These are phyloP conservation scores for Asterionellopsis glacialis DNA, from an alignment of 108 stramenopile species.

Conservation along the genomic window DNA sequence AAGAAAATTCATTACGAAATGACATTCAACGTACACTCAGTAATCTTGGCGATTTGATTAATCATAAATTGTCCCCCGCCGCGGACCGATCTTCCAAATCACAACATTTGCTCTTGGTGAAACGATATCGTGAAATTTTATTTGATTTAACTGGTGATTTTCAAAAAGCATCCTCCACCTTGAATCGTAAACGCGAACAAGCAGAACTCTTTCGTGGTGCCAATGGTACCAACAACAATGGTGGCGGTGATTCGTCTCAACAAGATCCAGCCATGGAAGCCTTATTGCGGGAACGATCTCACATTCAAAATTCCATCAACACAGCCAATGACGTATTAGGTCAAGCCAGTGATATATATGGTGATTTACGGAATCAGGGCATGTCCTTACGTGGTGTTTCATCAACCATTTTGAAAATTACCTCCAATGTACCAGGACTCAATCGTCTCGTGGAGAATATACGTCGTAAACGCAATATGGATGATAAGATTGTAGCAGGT, in stretches of 20 bases:
- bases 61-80: conserved; percentile 54
- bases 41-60: conserved; percentile 61
- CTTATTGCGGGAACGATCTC: conserved; percentile 73
- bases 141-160: conserved; percentile 74
- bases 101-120: conserved; percentile 54
- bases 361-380: conserved; percentile 64
- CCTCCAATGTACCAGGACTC: conserved; percentile 73
- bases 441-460: conserved; percentile 76
- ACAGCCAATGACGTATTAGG: conserved; percentile 54
- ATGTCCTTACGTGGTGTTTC: conserved; percentile 47
- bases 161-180: conserved; percentile 50
- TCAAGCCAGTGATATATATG: conserved; percentile 64
- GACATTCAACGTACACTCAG: conserved; percentile 71
- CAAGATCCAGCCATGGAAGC: conserved; percentile 67
- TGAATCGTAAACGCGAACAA: conserved; percentile 56
- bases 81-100: conserved; percentile 49
- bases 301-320: conserved; percentile 70
- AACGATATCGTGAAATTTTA: conserved; percentile 83
- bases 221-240: background rate
- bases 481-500: conserved; percentile 79
- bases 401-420: conserved; percentile 52
- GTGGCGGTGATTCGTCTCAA: conserved; percentile 4
- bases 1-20: conserved; percentile 58
- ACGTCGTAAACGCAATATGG: conserved; percentile 58
- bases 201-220: conserved; percentile 66